A percentile compares a stretch with the other conserved stretches of the same genome.
Evolutionary conservation across 495 filamentous ascomycete species (phyloP).

Genomic region (Penicillium macrosclerotiorum): DNA sequence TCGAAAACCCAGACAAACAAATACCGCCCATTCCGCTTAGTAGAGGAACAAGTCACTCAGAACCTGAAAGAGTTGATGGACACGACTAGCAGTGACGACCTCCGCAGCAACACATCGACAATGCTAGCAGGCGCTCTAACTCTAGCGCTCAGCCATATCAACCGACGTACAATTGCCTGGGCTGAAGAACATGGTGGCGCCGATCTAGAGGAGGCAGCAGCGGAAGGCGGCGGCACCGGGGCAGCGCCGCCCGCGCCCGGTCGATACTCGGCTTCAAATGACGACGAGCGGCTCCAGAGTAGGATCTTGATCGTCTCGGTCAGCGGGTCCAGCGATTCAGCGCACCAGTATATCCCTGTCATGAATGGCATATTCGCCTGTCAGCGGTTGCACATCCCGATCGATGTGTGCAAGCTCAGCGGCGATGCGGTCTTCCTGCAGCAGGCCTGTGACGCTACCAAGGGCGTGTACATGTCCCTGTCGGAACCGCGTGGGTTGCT

Average conservation of each 20-base stretch:
- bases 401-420: slow-evolving; percentile 84
- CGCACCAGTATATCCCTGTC: slow-evolving; percentile 91
- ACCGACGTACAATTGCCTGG: slow-evolving; percentile 55
- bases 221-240: slow-evolving; percentile 25
- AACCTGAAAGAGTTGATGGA: slow-evolving; percentile 69
- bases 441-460: slow-evolving; percentile 87
- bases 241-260: slow-evolving; percentile 27
- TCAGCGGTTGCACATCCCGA: slow-evolving; percentile 75
- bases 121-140: slow-evolving; percentile 90
- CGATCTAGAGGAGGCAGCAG: slow-evolving; percentile 28
- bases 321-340: slow-evolving; percentile 76
- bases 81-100: slow-evolving; percentile 57
- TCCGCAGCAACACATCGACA: slow-evolving; percentile 64
- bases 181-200: slow-evolving; percentile 45
- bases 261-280: slow-evolving; percentile 39
- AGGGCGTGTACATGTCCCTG: slow-evolving; percentile 79
- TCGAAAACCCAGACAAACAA: slow-evolving; percentile 67
- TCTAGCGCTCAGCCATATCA: slow-evolving; percentile 83
- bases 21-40: slow-evolving; percentile 83
- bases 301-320: slow-evolving; percentile 86
- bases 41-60: slow-evolving; percentile 73
- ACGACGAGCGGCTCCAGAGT: slow-evolving; percentile 58
- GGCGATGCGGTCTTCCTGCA: slow-evolving; percentile 91
- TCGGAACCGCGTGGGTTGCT: slow-evolving; percentile 66
- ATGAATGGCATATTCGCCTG: slow-evolving; percentile 98